Conservation (phyloP, 2,329 filamentous ascomycete genomes). For the Curvularia lunata region DNA sequence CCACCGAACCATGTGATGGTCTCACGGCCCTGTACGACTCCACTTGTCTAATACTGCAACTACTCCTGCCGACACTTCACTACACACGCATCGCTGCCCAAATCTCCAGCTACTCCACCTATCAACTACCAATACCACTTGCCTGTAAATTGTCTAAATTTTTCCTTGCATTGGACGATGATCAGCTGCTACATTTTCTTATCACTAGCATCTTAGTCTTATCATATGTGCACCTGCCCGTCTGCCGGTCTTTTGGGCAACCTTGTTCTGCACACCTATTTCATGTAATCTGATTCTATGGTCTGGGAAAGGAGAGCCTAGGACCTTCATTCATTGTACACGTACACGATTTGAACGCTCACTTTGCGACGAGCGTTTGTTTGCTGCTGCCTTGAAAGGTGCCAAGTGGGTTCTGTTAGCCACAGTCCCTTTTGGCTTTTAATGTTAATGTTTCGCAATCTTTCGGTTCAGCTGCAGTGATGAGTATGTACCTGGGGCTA, state of each 20-base stretch:
- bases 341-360: constrained; percentile 14
- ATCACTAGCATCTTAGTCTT: constrained; percentile 6
- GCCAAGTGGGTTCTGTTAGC: background rate
- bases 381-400: constrained; percentile 8
- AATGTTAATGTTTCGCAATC: constrained; percentile 15
- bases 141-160: constrained; percentile 30
- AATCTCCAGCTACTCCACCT: background rate
- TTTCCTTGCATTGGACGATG: constrained; percentile 19
- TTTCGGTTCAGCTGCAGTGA: background rate
- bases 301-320: constrained; percentile 3
- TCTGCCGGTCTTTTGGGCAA: constrained; percentile 22
- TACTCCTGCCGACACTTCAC: background rate
- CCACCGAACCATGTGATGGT: background rate
- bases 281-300: constrained; percentile 9
- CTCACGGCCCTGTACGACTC: background rate
- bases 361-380: constrained; percentile 8
- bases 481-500: background rate
- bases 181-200: constrained; percentile 13
- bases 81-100: background rate
- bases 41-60: background rate
- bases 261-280: constrained; percentile 10
- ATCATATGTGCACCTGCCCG: constrained; percentile 15
- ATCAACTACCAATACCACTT: constrained; percentile 16
- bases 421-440: constrained; percentile 10
- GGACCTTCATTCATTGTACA: constrained; percentile 6